A percentile compares a stretch with the other conserved stretches of the same genome.
phyloP scores from a whole-genome alignment of 345 rosid genomes.

The Eucalyptus marginata region DNA sequence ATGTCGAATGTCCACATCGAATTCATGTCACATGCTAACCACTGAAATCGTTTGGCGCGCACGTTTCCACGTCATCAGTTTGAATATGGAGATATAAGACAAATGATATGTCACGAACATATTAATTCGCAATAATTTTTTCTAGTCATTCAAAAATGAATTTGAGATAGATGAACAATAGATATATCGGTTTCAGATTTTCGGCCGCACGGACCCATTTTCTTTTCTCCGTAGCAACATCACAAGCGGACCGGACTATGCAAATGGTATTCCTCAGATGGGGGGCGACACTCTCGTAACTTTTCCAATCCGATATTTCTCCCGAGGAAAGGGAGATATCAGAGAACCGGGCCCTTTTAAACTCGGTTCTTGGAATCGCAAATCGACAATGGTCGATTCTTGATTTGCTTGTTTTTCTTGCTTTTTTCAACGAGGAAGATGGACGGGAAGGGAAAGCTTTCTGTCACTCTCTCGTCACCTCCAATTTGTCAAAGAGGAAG shows the following conservation, averaged over 20 bases:
- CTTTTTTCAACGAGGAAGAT: neutral
- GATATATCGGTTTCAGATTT: too few relatives aligned
- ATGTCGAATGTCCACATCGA: neutral
- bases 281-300: fast-evolving
- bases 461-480: neutral
- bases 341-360: neutral
- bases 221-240: too few relatives aligned
- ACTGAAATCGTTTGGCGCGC: fast-evolving
- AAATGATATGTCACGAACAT: fast-evolving
- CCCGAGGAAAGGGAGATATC: neutral
- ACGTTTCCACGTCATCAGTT: neutral
- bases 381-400: neutral
- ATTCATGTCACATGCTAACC: neutral
- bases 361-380: neutral
- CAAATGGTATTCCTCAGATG: too few relatives aligned
- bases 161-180: too few relatives aligned
- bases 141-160: too few relatives aligned
- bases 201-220: too few relatives aligned
- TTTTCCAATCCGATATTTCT: neutral
- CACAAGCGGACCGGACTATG: too few relatives aligned
- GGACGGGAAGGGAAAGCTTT: neutral
- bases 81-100: neutral
- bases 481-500: neutral
- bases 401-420: neutral
- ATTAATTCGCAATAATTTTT: too few relatives aligned